Evolutionary conservation across 2,329 filamentous ascomycete genomes (phyloP).

Genomic region (Lecanicillium sp.): DNA sequence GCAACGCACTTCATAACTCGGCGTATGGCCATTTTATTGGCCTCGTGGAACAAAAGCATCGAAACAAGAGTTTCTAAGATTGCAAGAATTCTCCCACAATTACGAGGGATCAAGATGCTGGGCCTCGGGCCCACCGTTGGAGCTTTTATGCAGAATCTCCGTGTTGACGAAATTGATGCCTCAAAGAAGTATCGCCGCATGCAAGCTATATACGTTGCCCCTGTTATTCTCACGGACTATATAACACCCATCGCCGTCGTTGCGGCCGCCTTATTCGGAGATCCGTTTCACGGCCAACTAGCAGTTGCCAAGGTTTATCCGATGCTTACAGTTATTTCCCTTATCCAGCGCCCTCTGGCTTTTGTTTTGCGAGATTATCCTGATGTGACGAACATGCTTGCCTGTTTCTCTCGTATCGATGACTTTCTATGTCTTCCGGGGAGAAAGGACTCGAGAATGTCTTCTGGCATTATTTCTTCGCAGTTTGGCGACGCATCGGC

Average conservation of each 20-base stretch:
- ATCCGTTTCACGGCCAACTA: not conserved
- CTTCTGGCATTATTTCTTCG: not conserved
- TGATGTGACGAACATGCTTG: not conserved
- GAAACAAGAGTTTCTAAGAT: not conserved
- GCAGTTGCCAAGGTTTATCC: not conserved
- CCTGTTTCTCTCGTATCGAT: not conserved
- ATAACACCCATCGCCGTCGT: not conserved
- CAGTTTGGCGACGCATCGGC: not conserved
- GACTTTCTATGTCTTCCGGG: not conserved
- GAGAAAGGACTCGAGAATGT: not conserved
- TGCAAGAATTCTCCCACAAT: not conserved
- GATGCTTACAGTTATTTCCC: not conserved
- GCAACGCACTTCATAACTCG: not conserved
- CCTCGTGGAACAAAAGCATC: not conserved
- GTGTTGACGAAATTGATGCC: not conserved
- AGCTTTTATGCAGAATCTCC: not conserved
- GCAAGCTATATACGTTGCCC: not conserved
- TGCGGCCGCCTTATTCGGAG: not conserved
- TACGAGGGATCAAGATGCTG: slow-evolving; percentile 4
- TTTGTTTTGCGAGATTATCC: not conserved
- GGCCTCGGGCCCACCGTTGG: not conserved
- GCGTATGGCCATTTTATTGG: not conserved
- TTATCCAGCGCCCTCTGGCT: not conserved
- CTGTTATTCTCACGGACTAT: not conserved
- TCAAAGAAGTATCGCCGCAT: not conserved